These are phyloP conservation scores for Stropharia rugosoannulata DNA, from an alignment of 768 basidiomycete species.

Conservation along the genomic window DNA sequence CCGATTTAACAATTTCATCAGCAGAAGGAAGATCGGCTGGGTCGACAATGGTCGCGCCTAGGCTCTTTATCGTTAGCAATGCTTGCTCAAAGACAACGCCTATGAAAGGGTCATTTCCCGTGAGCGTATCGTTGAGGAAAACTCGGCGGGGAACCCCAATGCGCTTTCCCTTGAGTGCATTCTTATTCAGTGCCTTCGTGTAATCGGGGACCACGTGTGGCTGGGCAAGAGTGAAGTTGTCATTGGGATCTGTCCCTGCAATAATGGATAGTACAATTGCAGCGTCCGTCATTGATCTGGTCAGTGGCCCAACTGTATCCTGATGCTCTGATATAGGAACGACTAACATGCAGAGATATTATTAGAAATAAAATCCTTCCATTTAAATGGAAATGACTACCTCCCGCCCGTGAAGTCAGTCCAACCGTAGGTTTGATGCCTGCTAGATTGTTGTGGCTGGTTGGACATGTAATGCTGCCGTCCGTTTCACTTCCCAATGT, in stretches of 20 bases:
- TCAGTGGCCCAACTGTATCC: constrained; percentile 59
- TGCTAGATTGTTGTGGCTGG: constrained; percentile 51
- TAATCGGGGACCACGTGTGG: constrained; percentile 55
- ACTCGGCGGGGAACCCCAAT: constrained; percentile 52
- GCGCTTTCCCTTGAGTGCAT: constrained; percentile 48
- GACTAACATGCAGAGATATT: constrained; percentile 28
- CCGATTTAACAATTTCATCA: constrained; percentile 43
- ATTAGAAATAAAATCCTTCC: not conserved
- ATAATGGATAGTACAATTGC: constrained; percentile 57
- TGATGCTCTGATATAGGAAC: constrained; percentile 57
- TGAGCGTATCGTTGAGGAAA: constrained; percentile 32
- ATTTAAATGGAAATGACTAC: constrained; percentile 22
- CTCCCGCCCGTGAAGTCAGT: constrained; percentile 57
- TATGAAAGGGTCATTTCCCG: constrained; percentile 33
- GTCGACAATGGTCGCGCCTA: constrained; percentile 57
- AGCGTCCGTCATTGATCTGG: constrained; percentile 52
- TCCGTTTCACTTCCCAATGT: constrained; percentile 51
- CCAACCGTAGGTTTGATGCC: constrained; percentile 65
- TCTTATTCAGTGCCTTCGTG: constrained; percentile 45
- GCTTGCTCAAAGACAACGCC: constrained; percentile 39
- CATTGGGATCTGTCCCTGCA: constrained; percentile 53
- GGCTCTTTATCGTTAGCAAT: constrained; percentile 30
- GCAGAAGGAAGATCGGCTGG: constrained; percentile 61
- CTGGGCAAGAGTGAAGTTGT: constrained; percentile 53
- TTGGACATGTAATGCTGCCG: constrained; percentile 55